Evolutionary conservation across 2,329 filamentous ascomycete species (phyloP).

Genomic region (Xylariaceae sp.): DNA sequence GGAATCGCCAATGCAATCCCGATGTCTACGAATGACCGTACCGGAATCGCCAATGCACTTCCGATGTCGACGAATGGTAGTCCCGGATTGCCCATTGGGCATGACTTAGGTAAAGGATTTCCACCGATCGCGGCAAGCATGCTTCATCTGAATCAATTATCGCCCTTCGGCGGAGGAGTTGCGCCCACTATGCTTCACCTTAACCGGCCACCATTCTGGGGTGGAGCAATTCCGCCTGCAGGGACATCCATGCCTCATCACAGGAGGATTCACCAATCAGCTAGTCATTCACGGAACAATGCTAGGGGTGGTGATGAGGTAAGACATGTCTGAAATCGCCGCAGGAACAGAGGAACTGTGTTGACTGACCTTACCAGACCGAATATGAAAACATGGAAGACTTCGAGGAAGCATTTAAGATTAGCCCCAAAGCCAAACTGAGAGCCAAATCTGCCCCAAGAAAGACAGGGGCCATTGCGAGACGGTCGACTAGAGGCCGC

Average conservation of each 20-base stretch:
- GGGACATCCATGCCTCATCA: neutral
- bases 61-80: neutral
- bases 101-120: neutral
- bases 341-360: neutral
- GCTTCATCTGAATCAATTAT: too few species aligned
- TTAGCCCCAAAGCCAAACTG: neutral
- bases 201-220: too few species aligned
- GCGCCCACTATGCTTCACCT: too few species aligned
- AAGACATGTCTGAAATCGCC: neutral
- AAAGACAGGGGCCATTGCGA: neutral
- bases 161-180: too few species aligned
- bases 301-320: neutral
- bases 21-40: too few species aligned
- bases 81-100: neutral
- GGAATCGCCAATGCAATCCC: too few species aligned
- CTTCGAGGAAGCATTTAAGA: neutral
- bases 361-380: constrained; percentile 3
- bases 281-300: neutral
- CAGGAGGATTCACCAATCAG: neutral
- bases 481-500: neutral
- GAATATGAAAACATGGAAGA: neutral
- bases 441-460: neutral
- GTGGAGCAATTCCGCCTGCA: too few species aligned
- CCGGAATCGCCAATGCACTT: too few species aligned
- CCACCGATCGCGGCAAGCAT: too few species aligned